Conservation (phyloP, 2,329 filamentous ascomycete species). For the Pseudogymnoascus sp. region DNA sequence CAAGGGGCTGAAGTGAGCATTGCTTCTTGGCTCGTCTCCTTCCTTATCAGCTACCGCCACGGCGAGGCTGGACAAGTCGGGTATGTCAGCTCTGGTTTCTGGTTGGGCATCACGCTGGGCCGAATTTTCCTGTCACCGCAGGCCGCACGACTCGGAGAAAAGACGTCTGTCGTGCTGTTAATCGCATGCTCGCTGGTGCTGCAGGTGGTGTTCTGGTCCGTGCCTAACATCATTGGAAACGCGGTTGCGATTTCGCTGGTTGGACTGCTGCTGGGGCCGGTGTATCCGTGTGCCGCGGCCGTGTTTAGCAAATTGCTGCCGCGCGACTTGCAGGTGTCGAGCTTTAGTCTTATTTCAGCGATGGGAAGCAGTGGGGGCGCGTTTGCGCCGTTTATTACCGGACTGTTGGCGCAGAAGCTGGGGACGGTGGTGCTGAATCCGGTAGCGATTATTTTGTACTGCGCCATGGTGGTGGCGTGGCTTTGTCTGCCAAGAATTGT, state of each 20-base stretch:
- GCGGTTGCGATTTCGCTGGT: constrained; percentile 60
- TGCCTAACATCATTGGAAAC: constrained; percentile 66
- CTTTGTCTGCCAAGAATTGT: constrained; percentile 44
- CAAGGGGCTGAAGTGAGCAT: constrained; percentile 79
- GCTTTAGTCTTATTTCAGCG: constrained; percentile 59
- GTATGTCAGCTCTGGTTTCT: constrained; percentile 67
- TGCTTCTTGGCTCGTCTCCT: constrained; percentile 80
- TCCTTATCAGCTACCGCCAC: constrained; percentile 63
- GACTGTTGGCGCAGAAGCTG: constrained; percentile 36
- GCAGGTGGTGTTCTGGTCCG: constrained; percentile 68
- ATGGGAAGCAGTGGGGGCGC: constrained; percentile 63
- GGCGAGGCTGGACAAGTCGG: constrained; percentile 65
- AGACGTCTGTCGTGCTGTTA: constrained; percentile 55
- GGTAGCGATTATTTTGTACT: constrained; percentile 57
- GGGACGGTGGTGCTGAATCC: constrained; percentile 41
- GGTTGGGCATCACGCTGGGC: constrained; percentile 67
- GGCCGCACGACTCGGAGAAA: constrained; percentile 62
- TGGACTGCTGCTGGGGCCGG: constrained; percentile 66
- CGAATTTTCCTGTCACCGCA: constrained; percentile 62
- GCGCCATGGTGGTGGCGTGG: constrained; percentile 58
- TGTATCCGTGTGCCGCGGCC: constrained; percentile 66
- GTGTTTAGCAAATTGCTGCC: constrained; percentile 55
- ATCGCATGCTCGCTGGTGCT: constrained; percentile 54
- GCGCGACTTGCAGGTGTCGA: constrained; percentile 50
- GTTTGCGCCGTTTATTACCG: constrained; percentile 46